phyloP scores from a whole-genome alignment of 2,329 filamentous ascomycete species.

The Fusarium foetens region DNA sequence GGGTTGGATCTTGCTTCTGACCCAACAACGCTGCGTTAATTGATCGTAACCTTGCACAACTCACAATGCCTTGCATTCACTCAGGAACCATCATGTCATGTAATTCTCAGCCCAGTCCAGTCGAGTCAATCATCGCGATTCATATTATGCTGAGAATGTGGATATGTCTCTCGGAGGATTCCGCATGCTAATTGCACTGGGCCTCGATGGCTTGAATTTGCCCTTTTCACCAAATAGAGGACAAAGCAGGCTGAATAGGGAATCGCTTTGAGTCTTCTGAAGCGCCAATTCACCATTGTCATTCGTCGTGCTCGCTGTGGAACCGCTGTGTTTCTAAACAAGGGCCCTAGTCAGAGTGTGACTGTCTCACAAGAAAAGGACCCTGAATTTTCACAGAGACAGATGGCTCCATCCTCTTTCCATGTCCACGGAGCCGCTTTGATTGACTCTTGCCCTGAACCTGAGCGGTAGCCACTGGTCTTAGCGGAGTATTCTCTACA shows the following conservation, averaged over 20 bases:
- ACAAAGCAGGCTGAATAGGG: constrained; percentile 6
- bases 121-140: constrained; percentile 14
- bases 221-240: constrained; percentile 3
- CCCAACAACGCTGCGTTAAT: constrained; percentile 32
- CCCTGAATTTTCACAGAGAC: constrained; percentile 33
- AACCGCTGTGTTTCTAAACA: constrained; percentile 39
- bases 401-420: constrained; percentile 10
- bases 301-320: constrained; percentile 36
- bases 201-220: constrained; percentile 15
- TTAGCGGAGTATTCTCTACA: constrained; percentile 3
- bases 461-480: constrained; percentile 16
- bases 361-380: constrained; percentile 42
- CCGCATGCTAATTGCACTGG: constrained; percentile 6
- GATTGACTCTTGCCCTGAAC: constrained; percentile 1
- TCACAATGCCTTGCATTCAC: constrained; percentile 28
- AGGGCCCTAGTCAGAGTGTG: constrained; percentile 27
- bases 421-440: constrained; percentile 31
- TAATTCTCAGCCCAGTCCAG: not conserved
- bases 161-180: constrained; percentile 16
- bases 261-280: constrained; percentile 20
- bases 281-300: constrained; percentile 25
- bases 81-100: constrained; percentile 28
- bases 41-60: constrained; percentile 37
- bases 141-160: constrained; percentile 11
- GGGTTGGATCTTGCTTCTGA: constrained; percentile 40